Evolutionary conservation across 2,329 filamentous ascomycete genomes (phyloP).

Genomic region (Magnaporthales sp.): DNA sequence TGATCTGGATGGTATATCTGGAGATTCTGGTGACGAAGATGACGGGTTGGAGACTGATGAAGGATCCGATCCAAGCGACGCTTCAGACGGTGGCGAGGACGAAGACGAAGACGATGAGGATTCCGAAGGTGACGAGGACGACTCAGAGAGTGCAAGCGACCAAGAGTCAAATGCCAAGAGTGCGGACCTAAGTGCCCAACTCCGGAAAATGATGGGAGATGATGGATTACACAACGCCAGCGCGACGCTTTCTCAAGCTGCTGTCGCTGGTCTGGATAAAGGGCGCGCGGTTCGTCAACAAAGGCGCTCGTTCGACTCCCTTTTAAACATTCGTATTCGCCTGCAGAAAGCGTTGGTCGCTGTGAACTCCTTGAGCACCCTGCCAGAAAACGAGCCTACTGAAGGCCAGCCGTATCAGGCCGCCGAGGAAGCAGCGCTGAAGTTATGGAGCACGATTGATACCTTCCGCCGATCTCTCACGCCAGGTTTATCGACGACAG

Average conservation of each 20-base stretch:
- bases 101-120: slow-evolving; percentile 25
- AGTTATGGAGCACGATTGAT: slow-evolving; percentile 76
- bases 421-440: slow-evolving; percentile 77
- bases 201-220: slow-evolving; percentile 55
- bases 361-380: slow-evolving; percentile 60
- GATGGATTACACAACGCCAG: slow-evolving; percentile 59
- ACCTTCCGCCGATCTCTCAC: slow-evolving; percentile 55
- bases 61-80: slow-evolving; percentile 18
- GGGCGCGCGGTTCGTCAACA: slow-evolving; percentile 81
- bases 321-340: slow-evolving; percentile 85
- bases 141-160: slow-evolving; percentile 24
- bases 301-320: slow-evolving; percentile 74
- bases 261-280: slow-evolving; percentile 72
- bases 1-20: background rate
- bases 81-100: slow-evolving; percentile 15
- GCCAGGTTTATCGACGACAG: slow-evolving; percentile 32
- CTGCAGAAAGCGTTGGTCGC: slow-evolving; percentile 84
- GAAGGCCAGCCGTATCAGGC: slow-evolving; percentile 54
- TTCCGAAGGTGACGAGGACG: slow-evolving; percentile 22
- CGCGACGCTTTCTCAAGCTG: slow-evolving; percentile 52
- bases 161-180: slow-evolving; percentile 20
- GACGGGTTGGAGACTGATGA: slow-evolving; percentile 21
- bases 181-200: slow-evolving; percentile 34
- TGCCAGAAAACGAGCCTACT: slow-evolving; percentile 28
- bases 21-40: slow-evolving; percentile 14